phyloP scores from a whole-genome alignment of 2,329 filamentous ascomycete genomes.

The Samsoniella hepiali region DNA sequence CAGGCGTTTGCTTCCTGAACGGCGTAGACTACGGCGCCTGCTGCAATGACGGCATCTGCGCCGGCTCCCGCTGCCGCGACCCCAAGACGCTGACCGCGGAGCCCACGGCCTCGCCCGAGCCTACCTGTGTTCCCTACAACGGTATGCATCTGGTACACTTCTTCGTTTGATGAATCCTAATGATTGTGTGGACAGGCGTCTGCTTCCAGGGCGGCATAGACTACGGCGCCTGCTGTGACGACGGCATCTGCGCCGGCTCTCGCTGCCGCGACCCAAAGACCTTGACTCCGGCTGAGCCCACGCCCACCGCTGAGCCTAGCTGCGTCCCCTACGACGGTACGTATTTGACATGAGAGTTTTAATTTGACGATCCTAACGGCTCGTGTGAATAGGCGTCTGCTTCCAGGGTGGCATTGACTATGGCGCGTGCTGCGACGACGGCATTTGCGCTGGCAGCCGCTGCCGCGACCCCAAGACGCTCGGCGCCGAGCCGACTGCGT shows the following conservation, averaged over 20 bases:
- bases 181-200: background rate
- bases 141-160: background rate
- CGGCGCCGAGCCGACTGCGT: background rate
- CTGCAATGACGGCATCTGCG: conserved; percentile 1
- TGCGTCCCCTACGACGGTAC: background rate
- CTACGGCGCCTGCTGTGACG: background rate
- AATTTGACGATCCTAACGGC: background rate
- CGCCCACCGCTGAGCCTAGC: background rate
- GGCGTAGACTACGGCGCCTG: background rate
- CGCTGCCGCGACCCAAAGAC: background rate
- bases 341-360: background rate
- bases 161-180: too few species aligned
- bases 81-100: background rate
- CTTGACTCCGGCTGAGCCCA: background rate
- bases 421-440: background rate
- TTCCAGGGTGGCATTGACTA: background rate
- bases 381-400: background rate
- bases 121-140: background rate
- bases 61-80: background rate
- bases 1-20: background rate
- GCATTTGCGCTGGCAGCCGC: background rate
- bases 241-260: background rate
- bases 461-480: background rate
- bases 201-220: background rate
- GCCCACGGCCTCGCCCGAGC: background rate